Conservation (phyloP, 371 early-diverging fungal genomes). For the Dichotomocladium elegans region DNA sequence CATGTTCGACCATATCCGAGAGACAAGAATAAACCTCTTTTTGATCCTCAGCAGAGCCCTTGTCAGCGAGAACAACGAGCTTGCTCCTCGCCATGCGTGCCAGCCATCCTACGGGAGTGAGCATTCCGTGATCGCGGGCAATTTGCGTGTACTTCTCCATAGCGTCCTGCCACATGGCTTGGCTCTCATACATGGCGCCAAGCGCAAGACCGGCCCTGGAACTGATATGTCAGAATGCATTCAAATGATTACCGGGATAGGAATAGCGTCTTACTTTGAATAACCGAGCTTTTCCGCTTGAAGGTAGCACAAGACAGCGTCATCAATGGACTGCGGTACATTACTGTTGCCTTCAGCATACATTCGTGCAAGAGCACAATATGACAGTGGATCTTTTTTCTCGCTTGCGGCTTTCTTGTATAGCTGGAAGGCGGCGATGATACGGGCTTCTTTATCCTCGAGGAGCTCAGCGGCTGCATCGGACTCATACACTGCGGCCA, state of each 20-base stretch:
- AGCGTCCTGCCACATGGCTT: constrained; percentile 9
- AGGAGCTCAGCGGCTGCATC: neutral
- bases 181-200: constrained; percentile 8
- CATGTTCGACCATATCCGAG: constrained; percentile 12
- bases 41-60: neutral
- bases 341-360: constrained; percentile 26
- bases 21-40: constrained; percentile 8
- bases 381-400: constrained; percentile 8
- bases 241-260: no score
- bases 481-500: constrained; percentile 10
- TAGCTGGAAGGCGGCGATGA: constrained; percentile 7
- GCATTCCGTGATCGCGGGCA: neutral
- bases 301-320: constrained; percentile 21
- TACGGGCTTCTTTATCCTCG: constrained; percentile 3
- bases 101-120: constrained; percentile 12
- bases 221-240: neutral
- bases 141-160: constrained; percentile 8
- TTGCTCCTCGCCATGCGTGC: constrained; percentile 8
- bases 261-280: constrained; percentile 31
- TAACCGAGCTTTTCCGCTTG: constrained; percentile 22
- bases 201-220: constrained; percentile 13
- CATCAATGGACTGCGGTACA: constrained; percentile 4
- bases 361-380: constrained; percentile 20
- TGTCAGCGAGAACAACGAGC: constrained; percentile 2
- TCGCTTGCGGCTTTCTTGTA: constrained; percentile 5